A percentile compares a stretch with the other conserved stretches of the same genome.
Conservation (phyloP, 2,329 filamentous ascomycete species). For the Dothiorella sarmentorum region DNA sequence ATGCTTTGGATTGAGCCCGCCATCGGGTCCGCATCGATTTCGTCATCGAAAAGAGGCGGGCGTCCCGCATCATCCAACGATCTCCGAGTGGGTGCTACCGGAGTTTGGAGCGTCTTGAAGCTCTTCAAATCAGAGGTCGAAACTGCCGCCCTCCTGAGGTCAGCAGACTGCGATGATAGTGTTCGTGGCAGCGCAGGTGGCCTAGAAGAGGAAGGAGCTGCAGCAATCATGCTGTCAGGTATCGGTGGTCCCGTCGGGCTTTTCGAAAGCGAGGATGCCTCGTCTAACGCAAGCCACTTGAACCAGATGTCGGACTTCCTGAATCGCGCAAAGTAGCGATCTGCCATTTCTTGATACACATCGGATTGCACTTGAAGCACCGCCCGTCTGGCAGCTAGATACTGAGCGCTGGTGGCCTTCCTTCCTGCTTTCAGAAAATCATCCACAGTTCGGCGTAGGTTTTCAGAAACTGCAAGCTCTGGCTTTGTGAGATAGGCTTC, state of each 20-base stretch:
- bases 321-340: constrained; percentile 76
- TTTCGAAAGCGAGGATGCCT: constrained; percentile 46
- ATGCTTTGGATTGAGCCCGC: constrained; percentile 75
- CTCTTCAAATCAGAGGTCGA: constrained; percentile 59
- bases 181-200: constrained; percentile 40
- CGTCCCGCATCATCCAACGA: constrained; percentile 67
- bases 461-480: constrained; percentile 72
- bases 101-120: constrained; percentile 44
- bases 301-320: constrained; percentile 92
- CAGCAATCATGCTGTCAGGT: not conserved
- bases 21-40: constrained; percentile 70
- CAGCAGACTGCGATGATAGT: constrained; percentile 46
- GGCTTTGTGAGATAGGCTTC: constrained; percentile 81
- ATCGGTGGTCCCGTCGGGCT: constrained; percentile 20
- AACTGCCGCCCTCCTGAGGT: constrained; percentile 57
- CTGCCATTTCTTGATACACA: constrained; percentile 80
- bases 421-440: constrained; percentile 76
- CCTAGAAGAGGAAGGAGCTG: constrained; percentile 33
- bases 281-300: constrained; percentile 89
- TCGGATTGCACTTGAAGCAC: constrained; percentile 79
- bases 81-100: constrained; percentile 51
- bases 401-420: constrained; percentile 73
- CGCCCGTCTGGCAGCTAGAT: constrained; percentile 75
- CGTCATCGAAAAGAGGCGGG: constrained; percentile 74
- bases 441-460: constrained; percentile 66